These are phyloP conservation scores for Fermentozyma sake DNA, from an alignment of 1,139 yeast species.

Conservation along the genomic window DNA sequence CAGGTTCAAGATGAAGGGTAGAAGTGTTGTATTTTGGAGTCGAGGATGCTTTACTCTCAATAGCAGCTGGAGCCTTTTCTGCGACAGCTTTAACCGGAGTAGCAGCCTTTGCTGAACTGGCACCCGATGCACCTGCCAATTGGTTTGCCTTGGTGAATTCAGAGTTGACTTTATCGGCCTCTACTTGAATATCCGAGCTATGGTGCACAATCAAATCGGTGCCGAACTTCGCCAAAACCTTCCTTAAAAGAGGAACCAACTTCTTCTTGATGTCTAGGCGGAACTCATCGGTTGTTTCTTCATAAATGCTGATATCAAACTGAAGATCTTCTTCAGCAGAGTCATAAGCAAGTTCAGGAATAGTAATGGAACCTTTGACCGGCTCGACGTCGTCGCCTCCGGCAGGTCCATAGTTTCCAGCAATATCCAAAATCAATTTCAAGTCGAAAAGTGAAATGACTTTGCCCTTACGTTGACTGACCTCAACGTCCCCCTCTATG, in stretches of 20 bases:
- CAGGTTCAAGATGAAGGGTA: slow-evolving; percentile 69
- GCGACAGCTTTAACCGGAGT: slow-evolving; percentile 1
- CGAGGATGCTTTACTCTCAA: slow-evolving; percentile 9
- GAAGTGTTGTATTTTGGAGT: slow-evolving; percentile 73
- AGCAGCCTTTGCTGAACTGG: slow-evolving; percentile 18
- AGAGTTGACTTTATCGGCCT: slow-evolving; percentile 61
- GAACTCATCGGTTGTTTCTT: slow-evolving; percentile 54
- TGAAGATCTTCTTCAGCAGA: slow-evolving; percentile 81
- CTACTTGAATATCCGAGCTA: slow-evolving; percentile 82
- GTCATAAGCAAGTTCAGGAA: slow-evolving; percentile 97
- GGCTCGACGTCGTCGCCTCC: no score
- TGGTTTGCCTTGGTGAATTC: slow-evolving; percentile 66
- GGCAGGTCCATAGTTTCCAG: slow-evolving; percentile 42
- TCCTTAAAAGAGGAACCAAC: slow-evolving; percentile 67
- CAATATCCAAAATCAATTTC: slow-evolving; percentile 57
- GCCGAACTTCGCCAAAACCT: slow-evolving; percentile 61
- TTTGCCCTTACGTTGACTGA: slow-evolving; percentile 94
- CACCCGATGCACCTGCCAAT: slow-evolving; percentile 16
- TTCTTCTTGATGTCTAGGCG: slow-evolving; percentile 51
- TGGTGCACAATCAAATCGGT: slow-evolving; percentile 68
- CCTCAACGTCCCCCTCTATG: slow-evolving; percentile 94
- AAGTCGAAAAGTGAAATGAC: slow-evolving; percentile 89
- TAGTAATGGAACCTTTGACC: slow-evolving; percentile 58
- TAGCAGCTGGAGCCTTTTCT: slow-evolving; percentile 4
- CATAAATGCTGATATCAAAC: slow-evolving; percentile 67